Conservation (phyloP, 305 asterid species). For the Stenogyne calaminthoides region DNA sequence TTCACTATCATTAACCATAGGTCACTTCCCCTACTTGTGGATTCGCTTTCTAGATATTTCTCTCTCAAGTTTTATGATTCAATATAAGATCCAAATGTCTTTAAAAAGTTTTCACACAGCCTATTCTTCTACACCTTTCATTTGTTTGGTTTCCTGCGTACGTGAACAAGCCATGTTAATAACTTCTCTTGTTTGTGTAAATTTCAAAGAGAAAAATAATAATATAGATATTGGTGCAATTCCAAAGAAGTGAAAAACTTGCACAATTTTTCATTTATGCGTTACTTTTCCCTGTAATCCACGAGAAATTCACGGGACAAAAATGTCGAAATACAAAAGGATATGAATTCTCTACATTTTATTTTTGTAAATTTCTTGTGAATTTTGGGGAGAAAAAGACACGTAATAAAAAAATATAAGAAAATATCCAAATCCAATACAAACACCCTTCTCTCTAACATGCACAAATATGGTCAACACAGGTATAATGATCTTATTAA, state of each 20-base stretch:
- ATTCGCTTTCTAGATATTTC: no score
- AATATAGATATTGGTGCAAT: background rate
- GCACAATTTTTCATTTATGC: background rate
- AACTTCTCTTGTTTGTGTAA: background rate
- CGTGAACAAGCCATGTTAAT: background rate
- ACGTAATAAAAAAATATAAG: no score
- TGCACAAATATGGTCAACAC: background rate
- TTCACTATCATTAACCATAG: no score
- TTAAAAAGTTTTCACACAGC: background rate
- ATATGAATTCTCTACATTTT: no score
- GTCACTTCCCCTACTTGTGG: no score
- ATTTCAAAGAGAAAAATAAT: background rate
- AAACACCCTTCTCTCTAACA: background rate
- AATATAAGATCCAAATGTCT: no score
- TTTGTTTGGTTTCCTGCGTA: background rate
- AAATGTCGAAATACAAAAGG: background rate
- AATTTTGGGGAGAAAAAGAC: no score
- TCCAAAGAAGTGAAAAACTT: background rate
- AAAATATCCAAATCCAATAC: no score
- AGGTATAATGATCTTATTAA: background rate
- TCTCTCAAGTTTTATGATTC: no score
- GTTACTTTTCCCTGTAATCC: background rate
- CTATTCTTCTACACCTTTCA: background rate
- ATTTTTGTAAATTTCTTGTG: no score
- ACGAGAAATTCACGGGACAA: background rate